Conservation (phyloP, 2,329 filamentous ascomycete species). For the Aspergillus ibericus region DNA sequence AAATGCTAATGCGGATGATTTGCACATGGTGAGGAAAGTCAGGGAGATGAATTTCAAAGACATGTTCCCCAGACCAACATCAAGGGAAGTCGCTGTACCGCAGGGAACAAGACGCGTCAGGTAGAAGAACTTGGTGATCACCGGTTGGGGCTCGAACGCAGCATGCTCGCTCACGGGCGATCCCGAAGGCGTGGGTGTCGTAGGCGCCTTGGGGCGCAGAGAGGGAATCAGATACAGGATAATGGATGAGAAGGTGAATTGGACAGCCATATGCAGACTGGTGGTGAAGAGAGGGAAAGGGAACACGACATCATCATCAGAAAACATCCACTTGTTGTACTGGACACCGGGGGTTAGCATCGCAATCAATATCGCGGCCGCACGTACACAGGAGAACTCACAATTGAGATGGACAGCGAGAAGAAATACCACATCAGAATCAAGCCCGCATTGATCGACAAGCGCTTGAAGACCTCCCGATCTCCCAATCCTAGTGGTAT, state of each 20-base stretch:
- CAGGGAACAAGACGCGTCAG: conserved; percentile 88
- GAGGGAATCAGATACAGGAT: conserved; percentile 82
- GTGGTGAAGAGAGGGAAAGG: conserved; percentile 95
- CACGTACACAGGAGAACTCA: conserved; percentile 50
- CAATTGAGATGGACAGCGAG: conserved; percentile 87
- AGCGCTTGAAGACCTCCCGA: conserved; percentile 66
- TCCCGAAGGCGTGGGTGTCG: conserved; percentile 17
- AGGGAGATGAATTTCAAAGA: conserved; percentile 94
- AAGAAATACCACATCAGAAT: conserved; percentile 90
- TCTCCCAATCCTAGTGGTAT: conserved; percentile 63
- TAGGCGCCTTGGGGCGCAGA: conserved; percentile 64
- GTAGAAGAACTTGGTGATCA: conserved; percentile 90
- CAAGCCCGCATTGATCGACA: conserved; percentile 74
- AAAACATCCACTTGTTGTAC: conserved; percentile 99
- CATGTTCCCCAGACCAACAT: conserved; percentile 94
- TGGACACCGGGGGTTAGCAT: conserved; percentile 35
- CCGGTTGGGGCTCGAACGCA: conserved; percentile 52
- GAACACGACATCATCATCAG: conserved; percentile 79
- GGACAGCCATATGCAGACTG: conserved; percentile 91
- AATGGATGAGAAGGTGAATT: conserved; percentile 75
- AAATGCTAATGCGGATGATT: conserved; percentile 93
- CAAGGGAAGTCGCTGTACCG: conserved; percentile 86
- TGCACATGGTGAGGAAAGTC: conserved; percentile 99
- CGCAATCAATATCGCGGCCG: background rate
- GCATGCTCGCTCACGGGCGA: conserved; percentile 45